Evolutionary conservation across 805 yeast species (phyloP).

Genomic region (Geotrichum ghanense): DNA sequence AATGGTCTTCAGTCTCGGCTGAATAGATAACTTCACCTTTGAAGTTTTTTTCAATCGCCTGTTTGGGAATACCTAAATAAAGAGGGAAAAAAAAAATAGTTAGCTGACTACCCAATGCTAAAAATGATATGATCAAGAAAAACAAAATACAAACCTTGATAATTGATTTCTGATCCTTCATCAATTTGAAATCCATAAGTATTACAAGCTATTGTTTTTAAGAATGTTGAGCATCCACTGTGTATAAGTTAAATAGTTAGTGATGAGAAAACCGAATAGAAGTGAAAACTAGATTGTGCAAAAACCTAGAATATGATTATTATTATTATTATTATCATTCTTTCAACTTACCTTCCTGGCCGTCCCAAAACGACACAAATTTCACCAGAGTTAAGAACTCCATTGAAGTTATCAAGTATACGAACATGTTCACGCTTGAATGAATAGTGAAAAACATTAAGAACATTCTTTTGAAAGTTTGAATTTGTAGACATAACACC

Average conservation of each 20-base stretch:
- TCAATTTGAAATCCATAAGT: slow-evolving; percentile 49
- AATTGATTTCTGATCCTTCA: slow-evolving; percentile 37
- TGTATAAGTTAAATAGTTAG: not conserved
- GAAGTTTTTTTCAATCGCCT: slow-evolving; percentile 39
- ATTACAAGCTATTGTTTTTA: slow-evolving; percentile 31
- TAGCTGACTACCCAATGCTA: not conserved
- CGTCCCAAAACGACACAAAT: slow-evolving; percentile 65
- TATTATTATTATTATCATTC: too few species aligned
- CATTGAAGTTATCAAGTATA: slow-evolving; percentile 40
- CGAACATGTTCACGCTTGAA: slow-evolving; percentile 8
- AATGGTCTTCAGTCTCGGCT: slow-evolving; percentile 58
- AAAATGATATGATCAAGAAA: too few species aligned
- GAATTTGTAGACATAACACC: not conserved
- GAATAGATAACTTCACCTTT: slow-evolving; percentile 63
- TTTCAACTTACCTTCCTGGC: slow-evolving; percentile 37
- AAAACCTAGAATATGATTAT: too few species aligned
- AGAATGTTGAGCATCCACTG: slow-evolving; percentile 52
- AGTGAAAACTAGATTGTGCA: too few species aligned
- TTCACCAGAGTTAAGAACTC: slow-evolving; percentile 50
- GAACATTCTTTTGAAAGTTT: not conserved
- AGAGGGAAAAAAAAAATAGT: not conserved
- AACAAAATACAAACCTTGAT: slow-evolving; percentile 32
- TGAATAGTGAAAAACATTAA: not conserved
- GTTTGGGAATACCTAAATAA: slow-evolving; percentile 35
- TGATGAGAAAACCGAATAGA: not conserved